These are phyloP conservation scores for Penicillium olsonii DNA, from an alignment of 2,329 filamentous ascomycete species.

Conservation along the genomic window DNA sequence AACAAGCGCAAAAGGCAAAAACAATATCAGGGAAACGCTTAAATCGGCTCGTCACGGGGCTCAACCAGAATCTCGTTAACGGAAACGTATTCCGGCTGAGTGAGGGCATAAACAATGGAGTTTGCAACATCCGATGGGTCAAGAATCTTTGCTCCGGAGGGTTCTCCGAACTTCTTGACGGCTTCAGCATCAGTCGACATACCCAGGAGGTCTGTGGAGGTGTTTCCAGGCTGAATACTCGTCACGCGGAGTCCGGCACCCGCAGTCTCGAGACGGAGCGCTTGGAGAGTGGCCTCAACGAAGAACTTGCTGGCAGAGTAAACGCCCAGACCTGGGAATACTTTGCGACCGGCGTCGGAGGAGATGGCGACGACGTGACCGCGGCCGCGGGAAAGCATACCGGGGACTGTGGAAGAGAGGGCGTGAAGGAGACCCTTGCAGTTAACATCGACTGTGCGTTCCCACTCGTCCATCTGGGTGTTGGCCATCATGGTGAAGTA, in stretches of 20 bases:
- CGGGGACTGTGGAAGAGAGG: constrained; percentile 67
- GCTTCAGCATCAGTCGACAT: constrained; percentile 78
- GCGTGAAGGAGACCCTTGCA: constrained; percentile 80
- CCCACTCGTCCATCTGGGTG: constrained; percentile 71
- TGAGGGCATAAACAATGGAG: constrained; percentile 72
- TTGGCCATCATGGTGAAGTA: constrained; percentile 89
- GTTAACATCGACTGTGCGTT: constrained; percentile 80
- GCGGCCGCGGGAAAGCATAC: constrained; percentile 67
- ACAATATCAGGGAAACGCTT: constrained; percentile 4
- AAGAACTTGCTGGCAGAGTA: constrained; percentile 86
- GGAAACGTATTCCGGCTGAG: constrained; percentile 72
- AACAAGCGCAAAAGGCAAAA: neutral
- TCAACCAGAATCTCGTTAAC: constrained; percentile 82
- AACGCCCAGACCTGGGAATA: constrained; percentile 78
- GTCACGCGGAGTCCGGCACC: constrained; percentile 73
- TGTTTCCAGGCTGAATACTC: constrained; percentile 75
- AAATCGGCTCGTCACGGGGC: constrained; percentile 74
- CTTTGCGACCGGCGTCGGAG: constrained; percentile 77
- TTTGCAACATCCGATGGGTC: constrained; percentile 71
- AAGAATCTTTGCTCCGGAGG: constrained; percentile 73
- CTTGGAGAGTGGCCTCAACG: constrained; percentile 78
- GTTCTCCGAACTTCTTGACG: constrained; percentile 75
- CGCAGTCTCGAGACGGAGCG: constrained; percentile 72
- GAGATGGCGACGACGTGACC: constrained; percentile 81
- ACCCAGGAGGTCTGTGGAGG: constrained; percentile 68